phyloP scores from a whole-genome alignment of 257 asterid genomes.

The Przewalskia tangutica region DNA sequence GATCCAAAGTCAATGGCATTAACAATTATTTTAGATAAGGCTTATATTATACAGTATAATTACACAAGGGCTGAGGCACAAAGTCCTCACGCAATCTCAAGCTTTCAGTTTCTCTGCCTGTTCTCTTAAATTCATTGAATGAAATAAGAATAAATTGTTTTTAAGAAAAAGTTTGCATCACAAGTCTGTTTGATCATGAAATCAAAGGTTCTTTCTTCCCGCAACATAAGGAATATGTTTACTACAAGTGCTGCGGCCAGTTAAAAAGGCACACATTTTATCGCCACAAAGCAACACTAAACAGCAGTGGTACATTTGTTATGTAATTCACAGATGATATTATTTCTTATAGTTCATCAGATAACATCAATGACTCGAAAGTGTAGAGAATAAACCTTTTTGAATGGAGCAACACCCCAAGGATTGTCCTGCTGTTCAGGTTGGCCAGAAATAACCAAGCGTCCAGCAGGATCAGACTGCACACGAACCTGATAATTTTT shows the following conservation, averaged over 20 bases:
- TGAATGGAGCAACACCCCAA: constrained; percentile 90
- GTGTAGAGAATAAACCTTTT: constrained; percentile 44
- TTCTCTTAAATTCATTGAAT: background rate
- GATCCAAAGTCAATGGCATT: background rate
- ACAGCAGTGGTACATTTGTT: constrained; percentile 2
- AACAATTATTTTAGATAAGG: background rate
- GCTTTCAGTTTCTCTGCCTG: background rate
- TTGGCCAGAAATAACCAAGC: constrained; percentile 89
- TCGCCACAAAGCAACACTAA: background rate
- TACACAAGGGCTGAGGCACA: background rate
- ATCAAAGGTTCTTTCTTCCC: background rate
- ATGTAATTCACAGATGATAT: background rate
- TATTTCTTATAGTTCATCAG: background rate
- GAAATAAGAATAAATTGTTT: background rate
- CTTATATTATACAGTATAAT: background rate
- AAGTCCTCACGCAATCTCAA: background rate
- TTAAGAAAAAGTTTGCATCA: background rate
- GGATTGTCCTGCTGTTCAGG: constrained; percentile 92
- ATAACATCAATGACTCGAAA: background rate
- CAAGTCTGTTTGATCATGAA: background rate
- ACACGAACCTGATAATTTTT: constrained; percentile 55
- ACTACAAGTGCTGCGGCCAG: background rate
- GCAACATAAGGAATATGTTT: background rate
- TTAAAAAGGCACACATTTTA: background rate
- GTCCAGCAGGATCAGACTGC: constrained; percentile 95